phyloP scores from a whole-genome alignment of 345 rosid species.

The Populus alba region DNA sequence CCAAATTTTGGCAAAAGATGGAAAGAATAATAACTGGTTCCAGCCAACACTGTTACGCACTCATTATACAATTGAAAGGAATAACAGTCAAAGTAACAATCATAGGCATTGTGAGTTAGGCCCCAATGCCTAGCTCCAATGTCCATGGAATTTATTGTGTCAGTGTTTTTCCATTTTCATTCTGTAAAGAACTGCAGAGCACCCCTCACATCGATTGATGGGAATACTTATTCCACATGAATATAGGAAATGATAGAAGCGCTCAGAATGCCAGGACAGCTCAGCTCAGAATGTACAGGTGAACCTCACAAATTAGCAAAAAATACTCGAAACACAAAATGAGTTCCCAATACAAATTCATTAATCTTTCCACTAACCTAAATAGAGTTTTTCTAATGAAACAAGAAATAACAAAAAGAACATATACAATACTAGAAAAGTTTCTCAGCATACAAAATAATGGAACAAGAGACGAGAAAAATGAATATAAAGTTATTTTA shows the following conservation, averaged over 20 bases:
- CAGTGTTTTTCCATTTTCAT: too few species aligned
- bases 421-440: slow-evolving; percentile 39
- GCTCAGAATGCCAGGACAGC: neutral
- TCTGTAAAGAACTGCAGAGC: too few species aligned
- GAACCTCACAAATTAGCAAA: neutral
- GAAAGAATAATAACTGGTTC: too few species aligned
- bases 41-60: too few species aligned
- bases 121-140: too few species aligned
- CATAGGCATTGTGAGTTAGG: too few species aligned
- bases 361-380: slow-evolving; percentile 26
- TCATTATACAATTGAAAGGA: too few species aligned
- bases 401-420: slow-evolving; percentile 12
- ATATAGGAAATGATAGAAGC: too few species aligned
- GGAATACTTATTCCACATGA: too few species aligned
- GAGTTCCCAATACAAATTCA: slow-evolving; percentile 22
- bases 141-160: too few species aligned
- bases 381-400: slow-evolving; percentile 17
- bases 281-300: neutral
- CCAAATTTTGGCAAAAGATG: neutral
- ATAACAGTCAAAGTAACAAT: too few species aligned
- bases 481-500: slow-evolving; percentile 35
- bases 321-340: slow-evolving; percentile 11
- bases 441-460: slow-evolving; percentile 31
- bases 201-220: too few species aligned
- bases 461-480: slow-evolving; percentile 24